A percentile compares a stretch with the other conserved stretches of the same genome.
Conservation (phyloP, 352 stramenopile genomes). For the Phytophthora pisi region DNA sequence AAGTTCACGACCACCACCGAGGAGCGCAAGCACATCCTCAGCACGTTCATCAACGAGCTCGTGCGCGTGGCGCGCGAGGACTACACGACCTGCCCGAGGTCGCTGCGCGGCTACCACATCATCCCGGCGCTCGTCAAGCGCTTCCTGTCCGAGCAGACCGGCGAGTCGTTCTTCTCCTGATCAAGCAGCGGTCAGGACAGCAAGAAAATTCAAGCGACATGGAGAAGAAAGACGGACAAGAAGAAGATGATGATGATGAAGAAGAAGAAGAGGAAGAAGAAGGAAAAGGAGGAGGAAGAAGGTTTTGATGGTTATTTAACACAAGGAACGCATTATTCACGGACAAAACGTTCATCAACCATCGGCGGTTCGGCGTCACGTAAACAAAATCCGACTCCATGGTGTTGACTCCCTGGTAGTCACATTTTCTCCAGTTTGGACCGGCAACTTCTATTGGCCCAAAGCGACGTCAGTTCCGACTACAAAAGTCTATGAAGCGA, state of each 20-base stretch:
- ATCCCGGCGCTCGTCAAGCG: conserved; percentile 51
- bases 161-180: conserved; percentile 54
- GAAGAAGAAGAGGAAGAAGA: neutral
- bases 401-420: no score
- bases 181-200: neutral
- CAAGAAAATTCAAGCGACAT: neutral
- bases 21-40: conserved; percentile 48
- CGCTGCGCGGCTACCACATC: conserved; percentile 49
- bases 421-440: no score
- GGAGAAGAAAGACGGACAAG: no score
- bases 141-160: conserved; percentile 55
- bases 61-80: conserved; percentile 32
- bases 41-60: conserved; percentile 54
- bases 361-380: no score
- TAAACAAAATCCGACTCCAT: no score
- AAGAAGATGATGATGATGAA: neutral
- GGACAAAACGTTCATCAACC: no score
- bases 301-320: conserved; percentile 3
- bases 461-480: neutral
- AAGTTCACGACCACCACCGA: conserved; percentile 56
- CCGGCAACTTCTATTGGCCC: conserved; percentile 2
- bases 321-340: no score
- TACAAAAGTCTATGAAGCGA: neutral
- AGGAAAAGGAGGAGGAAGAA: neutral
- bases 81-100: conserved; percentile 39